Conservation (phyloP, 495 filamentous ascomycete genomes). For the Penicillium soppii region DNA sequence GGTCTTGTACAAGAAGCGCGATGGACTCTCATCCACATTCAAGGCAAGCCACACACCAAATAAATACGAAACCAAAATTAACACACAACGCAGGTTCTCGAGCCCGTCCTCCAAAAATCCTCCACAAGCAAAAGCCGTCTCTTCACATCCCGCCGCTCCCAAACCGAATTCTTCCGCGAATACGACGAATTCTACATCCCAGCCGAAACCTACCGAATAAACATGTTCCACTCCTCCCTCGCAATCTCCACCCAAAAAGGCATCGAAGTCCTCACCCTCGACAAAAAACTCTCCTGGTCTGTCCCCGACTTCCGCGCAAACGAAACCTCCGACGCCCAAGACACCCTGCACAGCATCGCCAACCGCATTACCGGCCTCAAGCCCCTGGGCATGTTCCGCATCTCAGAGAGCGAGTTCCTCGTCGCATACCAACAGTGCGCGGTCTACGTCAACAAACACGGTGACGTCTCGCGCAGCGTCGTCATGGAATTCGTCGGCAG, state of each 20-base stretch:
- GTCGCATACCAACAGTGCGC: slow-evolving; percentile 93
- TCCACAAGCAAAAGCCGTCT: slow-evolving; percentile 59
- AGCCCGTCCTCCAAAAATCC: slow-evolving; percentile 87
- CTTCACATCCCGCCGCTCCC: slow-evolving; percentile 62
- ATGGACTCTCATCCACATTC: slow-evolving; percentile 87
- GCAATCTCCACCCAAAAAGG: slow-evolving; percentile 87
- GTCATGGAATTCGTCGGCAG: slow-evolving; percentile 98
- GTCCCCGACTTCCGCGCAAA: slow-evolving; percentile 76
- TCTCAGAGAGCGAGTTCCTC: slow-evolving; percentile 89
- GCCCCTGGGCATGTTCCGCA: slow-evolving; percentile 93
- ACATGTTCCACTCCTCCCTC: slow-evolving; percentile 91
- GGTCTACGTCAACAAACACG: slow-evolving; percentile 97
- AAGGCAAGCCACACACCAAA: slow-evolving; percentile 47
- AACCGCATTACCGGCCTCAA: slow-evolving; percentile 73
- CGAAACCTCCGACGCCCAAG: slow-evolving; percentile 44
- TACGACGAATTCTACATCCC: slow-evolving; percentile 99
- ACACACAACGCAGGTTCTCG: slow-evolving; percentile 59
- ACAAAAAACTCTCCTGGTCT: slow-evolving; percentile 90
- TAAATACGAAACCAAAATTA: background rate
- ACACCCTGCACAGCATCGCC: slow-evolving; percentile 77
- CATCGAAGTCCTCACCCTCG: slow-evolving; percentile 94
- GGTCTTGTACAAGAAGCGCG: slow-evolving; percentile 95
- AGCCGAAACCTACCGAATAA: slow-evolving; percentile 91
- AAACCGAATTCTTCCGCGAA: slow-evolving; percentile 94
- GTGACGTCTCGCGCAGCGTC: slow-evolving; percentile 85